These are phyloP conservation scores for Penstemon eatonii DNA, from an alignment of 257 asterid genomes.

Conservation along the genomic window DNA sequence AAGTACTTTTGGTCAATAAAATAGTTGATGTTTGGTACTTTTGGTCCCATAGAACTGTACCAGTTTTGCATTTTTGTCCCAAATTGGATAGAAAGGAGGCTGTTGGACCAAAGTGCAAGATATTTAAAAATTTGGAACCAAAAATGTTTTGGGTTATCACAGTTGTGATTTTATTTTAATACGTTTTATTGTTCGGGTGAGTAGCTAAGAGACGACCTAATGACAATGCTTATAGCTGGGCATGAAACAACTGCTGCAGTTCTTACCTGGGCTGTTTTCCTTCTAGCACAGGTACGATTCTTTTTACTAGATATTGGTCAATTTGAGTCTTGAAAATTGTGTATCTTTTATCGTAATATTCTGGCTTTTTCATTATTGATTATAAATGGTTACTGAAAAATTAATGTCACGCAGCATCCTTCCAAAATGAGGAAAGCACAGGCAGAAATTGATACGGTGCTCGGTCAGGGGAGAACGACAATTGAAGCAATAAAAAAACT, in stretches of 20 bases:
- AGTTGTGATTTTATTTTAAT: constrained; percentile 1
- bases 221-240: constrained; percentile 99
- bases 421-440: constrained; percentile 92
- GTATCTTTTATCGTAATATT: background rate
- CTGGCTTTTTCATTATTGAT: constrained; percentile 9
- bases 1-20: too few species aligned
- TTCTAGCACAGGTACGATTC: constrained; percentile 81
- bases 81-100: too few species aligned
- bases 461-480: constrained; percentile 59
- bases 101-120: too few species aligned
- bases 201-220: constrained; percentile 94
- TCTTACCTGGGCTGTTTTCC: constrained; percentile 92
- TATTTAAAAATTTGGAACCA: too few species aligned
- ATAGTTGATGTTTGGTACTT: too few species aligned
- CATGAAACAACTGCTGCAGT: constrained; percentile 99
- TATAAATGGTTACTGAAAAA: constrained; percentile 18
- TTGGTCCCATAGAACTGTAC: too few species aligned
- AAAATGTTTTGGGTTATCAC: background rate
- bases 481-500: constrained; percentile 70
- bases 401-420: constrained; percentile 63
- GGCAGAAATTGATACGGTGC: constrained; percentile 80
- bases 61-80: too few species aligned
- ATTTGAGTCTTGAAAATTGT: background rate
- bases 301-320: constrained; percentile 7
- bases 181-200: constrained; percentile 23